Base-by-base conservation (phyloP, 1,284 basidiomycete genomes). In the Calocybe gambosa region DNA sequence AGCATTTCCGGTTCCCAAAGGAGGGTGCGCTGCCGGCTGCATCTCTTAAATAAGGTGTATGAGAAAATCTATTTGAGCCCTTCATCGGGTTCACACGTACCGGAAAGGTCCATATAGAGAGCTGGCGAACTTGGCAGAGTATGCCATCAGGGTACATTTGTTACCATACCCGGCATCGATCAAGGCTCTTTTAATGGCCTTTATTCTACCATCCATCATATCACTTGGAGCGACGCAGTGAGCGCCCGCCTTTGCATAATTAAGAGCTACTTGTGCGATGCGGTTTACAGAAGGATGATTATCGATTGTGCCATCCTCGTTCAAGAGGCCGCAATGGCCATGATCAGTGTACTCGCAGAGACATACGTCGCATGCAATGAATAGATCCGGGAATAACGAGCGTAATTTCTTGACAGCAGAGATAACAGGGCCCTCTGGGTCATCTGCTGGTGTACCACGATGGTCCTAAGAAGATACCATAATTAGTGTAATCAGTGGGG, bases 311-410 rank as follows among this genome's bases (percentile, higher is more conserved):
- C 87, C 85, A 57, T 92, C 86, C 0, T 62, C 50, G 55, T 85
- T 66, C 21, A 95, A 79, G 50, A 93, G 64, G 21, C 96, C 96
- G 60, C 95, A 99, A 69, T 99, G 96, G 0, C 96, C 96, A 62
- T 99, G 94, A 41, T 90, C 90, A 9, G 96, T 98, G 74, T 99
- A 99, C 67, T 99, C 96, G 75, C 96, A 99, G n/a, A 99, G 80
- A 62, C 96, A 99, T 21, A 99, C 96, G 61, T 99, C 96, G 59
- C 82, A 82, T 0, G 93, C 90, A 56, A 99, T 85, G 71, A 92
- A 91, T 19, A 94, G 69, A 9, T 74, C 63, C 1, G 96, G 95
- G 69, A 86, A 99, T 48, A 89, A 75, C 7, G 67, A 51, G 13
- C 86, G 79, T 19, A 99, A 74, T 46, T 82, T 82, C 57, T 81